A percentile compares a stretch with the other conserved stretches of the same genome.
Evolutionary conservation across 179 eudicot species (phyloP).

Genomic region (Heliamphora pulchella): DNA sequence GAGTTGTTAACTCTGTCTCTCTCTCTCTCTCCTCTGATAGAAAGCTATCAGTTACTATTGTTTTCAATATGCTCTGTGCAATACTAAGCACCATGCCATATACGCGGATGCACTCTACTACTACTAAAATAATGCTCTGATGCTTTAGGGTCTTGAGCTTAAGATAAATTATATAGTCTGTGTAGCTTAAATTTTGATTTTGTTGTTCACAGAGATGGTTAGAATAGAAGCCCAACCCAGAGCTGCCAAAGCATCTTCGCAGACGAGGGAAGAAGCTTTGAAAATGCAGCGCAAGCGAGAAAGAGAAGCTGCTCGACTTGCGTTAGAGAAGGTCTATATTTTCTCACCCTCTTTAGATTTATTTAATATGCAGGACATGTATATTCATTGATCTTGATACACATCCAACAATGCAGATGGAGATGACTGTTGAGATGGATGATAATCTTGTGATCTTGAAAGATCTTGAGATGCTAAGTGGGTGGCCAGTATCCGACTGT

Average conservation of each 20-base stretch:
- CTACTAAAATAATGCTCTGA: too few species aligned
- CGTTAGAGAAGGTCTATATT: constrained; percentile 49
- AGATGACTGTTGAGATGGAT: constrained; percentile 51
- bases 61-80: too few species aligned
- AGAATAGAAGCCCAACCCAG: constrained; percentile 60
- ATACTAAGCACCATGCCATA: too few species aligned
- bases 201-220: constrained; percentile 40
- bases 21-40: too few species aligned
- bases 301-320: constrained; percentile 54
- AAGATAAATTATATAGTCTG: too few species aligned
- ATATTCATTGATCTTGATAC: too few species aligned
- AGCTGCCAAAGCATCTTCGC: constrained; percentile 44
- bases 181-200: neutral
- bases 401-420: constrained; percentile 43
- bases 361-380: too few species aligned
- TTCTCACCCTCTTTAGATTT: neutral
- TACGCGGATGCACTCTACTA: too few species aligned
- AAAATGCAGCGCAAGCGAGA: constrained; percentile 45
- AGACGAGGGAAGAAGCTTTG: constrained; percentile 28
- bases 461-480: constrained; percentile 31
- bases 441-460: constrained; percentile 31
- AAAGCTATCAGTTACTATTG: too few species aligned
- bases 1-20: too few species aligned
- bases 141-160: too few species aligned
- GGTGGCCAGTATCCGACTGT: too few species aligned